Percentiles rank a stretch among this genome's conserved stretches.
phyloP scores from a whole-genome alignment of 352 stramenopile species.

The Globisporangium splendens region DNA sequence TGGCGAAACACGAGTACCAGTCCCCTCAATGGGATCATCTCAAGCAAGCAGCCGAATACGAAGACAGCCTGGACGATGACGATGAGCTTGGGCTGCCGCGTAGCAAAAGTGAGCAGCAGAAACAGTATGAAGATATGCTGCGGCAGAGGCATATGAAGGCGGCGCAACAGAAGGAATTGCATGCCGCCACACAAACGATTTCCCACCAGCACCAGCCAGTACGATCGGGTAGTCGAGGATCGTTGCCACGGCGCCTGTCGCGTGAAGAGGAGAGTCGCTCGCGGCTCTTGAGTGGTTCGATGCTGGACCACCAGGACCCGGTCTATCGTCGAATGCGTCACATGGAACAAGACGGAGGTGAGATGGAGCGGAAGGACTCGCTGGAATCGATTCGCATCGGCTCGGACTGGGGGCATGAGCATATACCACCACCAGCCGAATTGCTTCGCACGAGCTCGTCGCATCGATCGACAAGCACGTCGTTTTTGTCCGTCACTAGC shows the following conservation, averaged over 20 bases:
- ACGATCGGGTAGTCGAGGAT: background rate
- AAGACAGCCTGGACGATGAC: slow-evolving; percentile 20
- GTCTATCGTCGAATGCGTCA: slow-evolving; percentile 2
- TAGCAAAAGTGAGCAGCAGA: slow-evolving; percentile 27
- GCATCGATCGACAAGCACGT: background rate
- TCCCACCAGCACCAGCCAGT: slow-evolving; percentile 7
- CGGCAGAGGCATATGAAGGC: slow-evolving; percentile 23
- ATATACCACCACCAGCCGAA: background rate
- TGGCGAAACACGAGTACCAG: slow-evolving; percentile 6
- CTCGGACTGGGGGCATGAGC: slow-evolving; percentile 36
- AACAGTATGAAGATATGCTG: slow-evolving; percentile 16
- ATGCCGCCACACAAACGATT: slow-evolving; percentile 11
- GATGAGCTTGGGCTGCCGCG: slow-evolving; percentile 28
- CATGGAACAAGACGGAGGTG: background rate
- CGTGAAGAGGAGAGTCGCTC: slow-evolving; percentile 9
- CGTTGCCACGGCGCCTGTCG: slow-evolving; percentile 5
- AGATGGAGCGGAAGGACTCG: slow-evolving; percentile 17
- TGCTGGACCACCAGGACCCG: slow-evolving; percentile 6
- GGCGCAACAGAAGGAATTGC: slow-evolving; percentile 18
- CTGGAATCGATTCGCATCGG: slow-evolving; percentile 39
- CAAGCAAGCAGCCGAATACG: slow-evolving; percentile 1
- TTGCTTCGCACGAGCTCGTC: slow-evolving; percentile 3
- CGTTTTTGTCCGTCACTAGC: background rate
- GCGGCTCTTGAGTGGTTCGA: background rate
- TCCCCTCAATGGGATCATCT: slow-evolving; percentile 1